These are phyloP conservation scores for Pichia membranifaciens DNA, from an alignment of 805 yeast species.

Conservation along the genomic window DNA sequence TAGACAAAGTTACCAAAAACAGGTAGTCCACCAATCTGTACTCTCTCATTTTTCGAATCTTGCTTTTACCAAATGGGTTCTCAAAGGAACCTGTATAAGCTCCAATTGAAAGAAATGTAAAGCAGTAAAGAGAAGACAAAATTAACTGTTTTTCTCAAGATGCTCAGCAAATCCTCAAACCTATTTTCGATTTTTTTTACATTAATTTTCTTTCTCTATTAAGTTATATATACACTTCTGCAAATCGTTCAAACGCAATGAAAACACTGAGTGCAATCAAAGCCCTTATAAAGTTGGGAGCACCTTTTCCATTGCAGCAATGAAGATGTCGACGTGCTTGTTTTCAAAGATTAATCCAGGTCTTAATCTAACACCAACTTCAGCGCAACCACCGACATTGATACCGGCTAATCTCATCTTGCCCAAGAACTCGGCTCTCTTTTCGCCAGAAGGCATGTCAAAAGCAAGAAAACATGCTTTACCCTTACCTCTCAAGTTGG, in stretches of 20 bases:
- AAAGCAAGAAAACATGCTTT: conserved; percentile 82
- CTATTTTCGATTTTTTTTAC: not conserved
- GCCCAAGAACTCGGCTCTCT: conserved; percentile 56
- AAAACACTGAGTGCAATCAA: too few relatives aligned
- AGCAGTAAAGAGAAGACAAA: too few relatives aligned
- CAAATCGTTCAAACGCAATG: too few relatives aligned
- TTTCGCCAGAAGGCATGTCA: conserved; percentile 49
- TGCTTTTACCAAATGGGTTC: too few relatives aligned
- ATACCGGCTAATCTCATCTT: conserved; percentile 62
- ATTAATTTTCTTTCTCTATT: conserved; percentile 1
- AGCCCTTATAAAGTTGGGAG: conserved; percentile 22
- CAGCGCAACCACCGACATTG: conserved; percentile 84
- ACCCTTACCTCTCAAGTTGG: conserved; percentile 65
- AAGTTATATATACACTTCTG: not conserved
- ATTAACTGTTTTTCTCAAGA: too few relatives aligned
- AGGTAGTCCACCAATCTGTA: conserved; percentile 26
- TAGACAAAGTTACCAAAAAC: conserved; percentile 21
- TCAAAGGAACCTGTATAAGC: too few relatives aligned
- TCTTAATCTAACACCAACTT: conserved; percentile 69
- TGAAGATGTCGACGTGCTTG: conserved; percentile 69
- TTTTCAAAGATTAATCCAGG: conserved; percentile 75
- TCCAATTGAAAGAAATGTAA: too few relatives aligned
- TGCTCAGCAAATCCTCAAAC: too few relatives aligned
- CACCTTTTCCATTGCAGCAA: conserved; percentile 38
- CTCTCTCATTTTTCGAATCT: conserved; percentile 27